Evolutionary conservation across 1,139 yeast species (phyloP).

Genomic region (Taphrina pruni): DNA sequence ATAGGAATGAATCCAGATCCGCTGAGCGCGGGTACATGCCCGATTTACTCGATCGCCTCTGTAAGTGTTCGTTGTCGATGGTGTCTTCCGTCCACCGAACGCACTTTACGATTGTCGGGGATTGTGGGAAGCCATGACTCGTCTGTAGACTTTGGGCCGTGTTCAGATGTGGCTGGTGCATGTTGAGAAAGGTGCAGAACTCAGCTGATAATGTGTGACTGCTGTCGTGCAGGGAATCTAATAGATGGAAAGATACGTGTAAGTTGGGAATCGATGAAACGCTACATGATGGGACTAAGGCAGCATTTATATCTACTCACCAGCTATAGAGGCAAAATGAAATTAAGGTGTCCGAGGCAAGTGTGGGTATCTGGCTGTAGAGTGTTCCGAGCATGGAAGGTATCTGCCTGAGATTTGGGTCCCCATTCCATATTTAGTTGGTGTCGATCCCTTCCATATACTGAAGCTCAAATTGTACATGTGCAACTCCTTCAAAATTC

Average conservation of each 20-base stretch:
- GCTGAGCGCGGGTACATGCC: constrained; percentile 9
- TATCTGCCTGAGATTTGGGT: background rate
- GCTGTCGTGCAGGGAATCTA: too few species aligned
- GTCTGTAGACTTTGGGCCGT: background rate
- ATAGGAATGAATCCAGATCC: background rate
- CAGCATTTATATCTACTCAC: background rate
- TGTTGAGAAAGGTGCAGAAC: background rate
- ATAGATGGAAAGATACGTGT: background rate
- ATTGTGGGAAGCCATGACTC: background rate
- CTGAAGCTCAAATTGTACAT: too few species aligned
- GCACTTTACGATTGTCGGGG: background rate
- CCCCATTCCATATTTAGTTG: background rate
- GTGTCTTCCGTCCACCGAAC: constrained; percentile 15
- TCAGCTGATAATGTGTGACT: too few species aligned
- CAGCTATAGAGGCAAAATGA: background rate
- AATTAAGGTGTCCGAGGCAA: background rate
- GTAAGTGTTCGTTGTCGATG: constrained; percentile 17
- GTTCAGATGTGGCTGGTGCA: background rate
- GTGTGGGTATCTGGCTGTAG: background rate
- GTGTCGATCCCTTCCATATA: constrained; percentile 3
- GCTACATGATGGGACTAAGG: background rate
- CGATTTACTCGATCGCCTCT: constrained; percentile 8
- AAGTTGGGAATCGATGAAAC: background rate
- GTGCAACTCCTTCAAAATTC: too few species aligned
- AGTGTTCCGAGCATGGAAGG: background rate